These are phyloP conservation scores for Mucor lusitanicus DNA, from an alignment of 371 early-diverging fungal genomes.

Conservation along the genomic window DNA sequence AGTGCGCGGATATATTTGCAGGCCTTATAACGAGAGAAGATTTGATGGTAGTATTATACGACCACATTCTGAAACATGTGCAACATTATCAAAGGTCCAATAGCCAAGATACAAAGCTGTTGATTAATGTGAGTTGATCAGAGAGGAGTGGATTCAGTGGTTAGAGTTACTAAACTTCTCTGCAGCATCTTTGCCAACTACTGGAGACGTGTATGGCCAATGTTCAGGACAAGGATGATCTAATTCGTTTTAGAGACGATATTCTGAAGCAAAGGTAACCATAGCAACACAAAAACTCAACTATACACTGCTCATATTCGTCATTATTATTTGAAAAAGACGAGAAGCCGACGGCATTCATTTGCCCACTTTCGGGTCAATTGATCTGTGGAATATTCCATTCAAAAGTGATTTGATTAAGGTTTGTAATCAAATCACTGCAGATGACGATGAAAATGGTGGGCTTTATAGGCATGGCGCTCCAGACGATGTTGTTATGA, in stretches of 20 bases:
- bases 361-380: constrained; percentile 3
- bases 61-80: constrained; percentile 17
- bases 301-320: not conserved
- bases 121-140: constrained; percentile 3
- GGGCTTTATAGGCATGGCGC: not conserved
- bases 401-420: constrained; percentile 9
- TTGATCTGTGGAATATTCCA: constrained; percentile 13
- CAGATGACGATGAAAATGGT: constrained; percentile 7
- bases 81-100: not conserved
- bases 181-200: not conserved
- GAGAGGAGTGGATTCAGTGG: not conserved
- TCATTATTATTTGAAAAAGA: not conserved
- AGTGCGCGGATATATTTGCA: constrained; percentile 12
- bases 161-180: not conserved
- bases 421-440: constrained; percentile 21
- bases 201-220: not conserved
- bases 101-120: not conserved
- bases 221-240: not conserved
- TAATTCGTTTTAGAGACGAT: not conserved
- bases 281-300: not conserved
- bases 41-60: constrained; percentile 3
- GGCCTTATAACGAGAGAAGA: constrained; percentile 14
- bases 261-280: not conserved
- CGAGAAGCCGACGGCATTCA: not conserved
- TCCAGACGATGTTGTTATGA: not conserved